Evolutionary conservation across 805 yeast species (phyloP), one percentile per base, ranked within the genome.

Genomic region (Wickerhamiella alocasiicola): DNA sequence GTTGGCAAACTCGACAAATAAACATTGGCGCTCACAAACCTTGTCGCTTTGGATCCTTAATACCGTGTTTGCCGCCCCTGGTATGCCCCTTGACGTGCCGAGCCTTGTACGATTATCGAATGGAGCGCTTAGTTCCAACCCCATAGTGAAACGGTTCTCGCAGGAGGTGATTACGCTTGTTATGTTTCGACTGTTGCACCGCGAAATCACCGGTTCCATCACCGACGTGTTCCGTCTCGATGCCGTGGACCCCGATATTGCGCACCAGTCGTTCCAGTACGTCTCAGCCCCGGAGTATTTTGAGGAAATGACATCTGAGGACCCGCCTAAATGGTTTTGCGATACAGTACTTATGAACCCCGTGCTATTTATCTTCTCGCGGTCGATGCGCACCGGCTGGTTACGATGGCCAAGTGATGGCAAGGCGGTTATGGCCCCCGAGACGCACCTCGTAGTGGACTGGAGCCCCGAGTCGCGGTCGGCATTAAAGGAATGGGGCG

Each of bases 81-180:
- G 48, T 18, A 30, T 52, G 36, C 45, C 48, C 3, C 16, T 46
- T n/a, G 30, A 46, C 16, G 33, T 44, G 1, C 27, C 31, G 2
- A 41, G 46, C 5, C 33, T 55, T 9, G 26, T 18, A 2, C 27
- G 32, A 25, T 45, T 56, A 9, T 21, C 50, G 16, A 39, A 44
- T 6, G 59, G 56, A 4, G 45, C 47, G 35, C 52, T 57, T 16
- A 43, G 48, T 38, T 44, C 72, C 17, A 93, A 83, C 55, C 94
- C 95, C 0, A 59, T 68, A 2, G 60, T 82, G 33, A 65, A 81
- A 1, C 67, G 75, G 42, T 55, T 73, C 27, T 76, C 81, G 15
- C 59, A 77, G 44, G 72, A 71, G 39, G 78, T 84, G 15, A 54
- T 80, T 23, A 64, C 77, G 2, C 66, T 70, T n/a, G 47, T 77